These are phyloP conservation scores for Aspergillus caelatus DNA, from an alignment of 2,329 filamentous ascomycete species.

Conservation along the genomic window DNA sequence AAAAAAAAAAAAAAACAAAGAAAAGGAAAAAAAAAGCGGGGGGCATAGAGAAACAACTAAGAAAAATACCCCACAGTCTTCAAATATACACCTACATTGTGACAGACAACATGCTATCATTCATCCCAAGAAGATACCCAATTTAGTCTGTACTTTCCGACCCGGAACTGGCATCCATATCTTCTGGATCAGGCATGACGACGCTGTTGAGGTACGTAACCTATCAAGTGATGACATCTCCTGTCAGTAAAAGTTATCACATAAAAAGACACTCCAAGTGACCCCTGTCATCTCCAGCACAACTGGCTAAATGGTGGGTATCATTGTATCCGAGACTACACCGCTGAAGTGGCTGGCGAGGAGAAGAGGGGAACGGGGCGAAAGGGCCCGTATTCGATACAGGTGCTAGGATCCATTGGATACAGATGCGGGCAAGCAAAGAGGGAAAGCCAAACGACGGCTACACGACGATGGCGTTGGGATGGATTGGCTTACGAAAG, in stretches of 20 bases:
- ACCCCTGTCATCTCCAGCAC: conserved; percentile 14
- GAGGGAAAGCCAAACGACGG: conserved; percentile 25
- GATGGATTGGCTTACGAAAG: conserved; percentile 74
- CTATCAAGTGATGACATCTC: conserved; percentile 44
- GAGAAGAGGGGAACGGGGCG: conserved; percentile 16
- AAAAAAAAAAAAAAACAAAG: conserved; percentile 1
- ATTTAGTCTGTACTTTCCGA: conserved; percentile 23
- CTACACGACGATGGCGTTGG: conserved; percentile 20
- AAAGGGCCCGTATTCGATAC: conserved; percentile 21
- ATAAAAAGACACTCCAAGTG: conserved; percentile 4
- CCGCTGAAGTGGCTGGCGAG: conserved; percentile 23
- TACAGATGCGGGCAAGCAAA: conserved; percentile 26
- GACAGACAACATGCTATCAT: conserved; percentile 4
- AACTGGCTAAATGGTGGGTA: conserved; percentile 19
- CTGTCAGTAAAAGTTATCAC: conserved; percentile 28
- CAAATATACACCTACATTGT: conserved; percentile 13
- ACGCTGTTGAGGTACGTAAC: conserved; percentile 72
- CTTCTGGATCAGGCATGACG: conserved; percentile 70
- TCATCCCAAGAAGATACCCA: background rate
- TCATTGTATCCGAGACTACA: conserved; percentile 21
- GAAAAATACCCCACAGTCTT: conserved; percentile 9
- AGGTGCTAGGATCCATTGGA: conserved; percentile 27
- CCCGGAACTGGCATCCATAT: conserved; percentile 42
- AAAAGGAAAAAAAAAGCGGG: background rate
- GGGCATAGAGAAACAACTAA: background rate